Evolutionary conservation across 2,329 filamentous ascomycete genomes (phyloP).

Genomic region (Monilinia polystroma): DNA sequence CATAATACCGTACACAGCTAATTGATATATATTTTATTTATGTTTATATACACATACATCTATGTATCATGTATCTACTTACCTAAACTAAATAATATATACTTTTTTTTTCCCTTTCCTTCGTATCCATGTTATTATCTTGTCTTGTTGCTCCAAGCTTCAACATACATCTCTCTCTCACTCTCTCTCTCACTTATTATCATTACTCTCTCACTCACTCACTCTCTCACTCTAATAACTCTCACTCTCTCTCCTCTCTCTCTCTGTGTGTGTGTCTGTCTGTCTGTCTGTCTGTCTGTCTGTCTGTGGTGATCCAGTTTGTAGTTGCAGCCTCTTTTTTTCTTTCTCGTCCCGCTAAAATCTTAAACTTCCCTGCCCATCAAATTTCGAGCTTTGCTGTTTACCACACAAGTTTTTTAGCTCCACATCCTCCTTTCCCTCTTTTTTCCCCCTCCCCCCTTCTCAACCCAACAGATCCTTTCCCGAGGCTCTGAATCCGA

Average conservation of each 20-base stretch:
- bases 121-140: too few relatives aligned
- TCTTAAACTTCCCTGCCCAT: conserved; percentile 16
- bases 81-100: too few relatives aligned
- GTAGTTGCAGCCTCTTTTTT: background rate
- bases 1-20: too few relatives aligned
- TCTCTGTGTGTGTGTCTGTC: background rate
- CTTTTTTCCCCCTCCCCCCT: background rate
- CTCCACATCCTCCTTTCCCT: conserved; percentile 21
- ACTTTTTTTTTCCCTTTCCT: too few relatives aligned
- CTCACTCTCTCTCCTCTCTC: background rate
- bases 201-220: background rate
- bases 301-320: too few relatives aligned
- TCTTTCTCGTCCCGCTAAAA: conserved; percentile 21
- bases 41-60: too few relatives aligned
- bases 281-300: too few relatives aligned
- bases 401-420: conserved; percentile 20
- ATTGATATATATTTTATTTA: too few relatives aligned
- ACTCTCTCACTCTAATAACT: background rate
- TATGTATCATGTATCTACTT: too few relatives aligned
- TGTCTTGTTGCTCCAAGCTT: too few relatives aligned
- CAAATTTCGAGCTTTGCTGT: conserved; percentile 21
- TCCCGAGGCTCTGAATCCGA: background rate
- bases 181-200: background rate
- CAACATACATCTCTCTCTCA: background rate
- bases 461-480: conserved; percentile 9